Percentiles rank a stretch among this genome's conserved stretches.
phyloP scores from a whole-genome alignment of 345 rosid genomes.

The Lumnitzera racemosa region DNA sequence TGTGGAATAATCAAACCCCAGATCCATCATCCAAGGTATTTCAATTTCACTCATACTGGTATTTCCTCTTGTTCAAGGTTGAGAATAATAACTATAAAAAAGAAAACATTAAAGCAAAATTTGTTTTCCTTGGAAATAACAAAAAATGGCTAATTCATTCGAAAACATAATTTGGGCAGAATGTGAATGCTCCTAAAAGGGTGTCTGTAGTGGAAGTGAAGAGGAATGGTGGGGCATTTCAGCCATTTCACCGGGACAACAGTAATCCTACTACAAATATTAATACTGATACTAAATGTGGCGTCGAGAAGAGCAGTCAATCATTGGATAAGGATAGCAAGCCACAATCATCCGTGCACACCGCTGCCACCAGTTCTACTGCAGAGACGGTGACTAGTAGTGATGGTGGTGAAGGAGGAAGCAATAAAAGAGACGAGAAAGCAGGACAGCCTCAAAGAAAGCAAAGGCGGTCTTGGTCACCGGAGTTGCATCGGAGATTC shows the following conservation, averaged over 20 bases:
- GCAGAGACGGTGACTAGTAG: slow-evolving; percentile 22
- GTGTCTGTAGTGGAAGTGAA: slow-evolving; percentile 61
- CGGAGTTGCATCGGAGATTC: slow-evolving; percentile 84
- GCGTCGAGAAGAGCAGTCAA: slow-evolving; percentile 8
- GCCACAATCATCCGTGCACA: slow-evolving; percentile 19
- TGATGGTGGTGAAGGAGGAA: slow-evolving; percentile 21
- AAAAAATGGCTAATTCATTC: not conserved
- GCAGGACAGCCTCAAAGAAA: slow-evolving; percentile 46
- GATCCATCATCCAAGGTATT: slow-evolving; percentile 49
- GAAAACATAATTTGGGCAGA: slow-evolving; percentile 21
- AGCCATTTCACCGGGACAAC: slow-evolving; percentile 52
- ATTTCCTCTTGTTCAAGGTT: too few species aligned
- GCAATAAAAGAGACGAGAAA: slow-evolving; percentile 27
- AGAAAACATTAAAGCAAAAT: too few species aligned
- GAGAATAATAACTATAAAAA: too few species aligned
- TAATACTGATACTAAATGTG: not conserved
- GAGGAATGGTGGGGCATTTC: slow-evolving; percentile 68
- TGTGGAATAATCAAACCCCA: slow-evolving; percentile 66
- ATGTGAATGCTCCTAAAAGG: slow-evolving; percentile 24
- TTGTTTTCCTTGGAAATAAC: not conserved
- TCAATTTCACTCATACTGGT: not conserved
- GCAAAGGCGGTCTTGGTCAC: slow-evolving; percentile 91
- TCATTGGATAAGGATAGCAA: slow-evolving; percentile 16
- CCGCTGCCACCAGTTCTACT: slow-evolving; percentile 46
- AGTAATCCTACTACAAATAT: slow-evolving; percentile 22